A percentile compares a stretch with the other conserved stretches of the same genome.
phyloP scores from a whole-genome alignment of 177 flowering plant genomes.

The Vitis hybrid region DNA sequence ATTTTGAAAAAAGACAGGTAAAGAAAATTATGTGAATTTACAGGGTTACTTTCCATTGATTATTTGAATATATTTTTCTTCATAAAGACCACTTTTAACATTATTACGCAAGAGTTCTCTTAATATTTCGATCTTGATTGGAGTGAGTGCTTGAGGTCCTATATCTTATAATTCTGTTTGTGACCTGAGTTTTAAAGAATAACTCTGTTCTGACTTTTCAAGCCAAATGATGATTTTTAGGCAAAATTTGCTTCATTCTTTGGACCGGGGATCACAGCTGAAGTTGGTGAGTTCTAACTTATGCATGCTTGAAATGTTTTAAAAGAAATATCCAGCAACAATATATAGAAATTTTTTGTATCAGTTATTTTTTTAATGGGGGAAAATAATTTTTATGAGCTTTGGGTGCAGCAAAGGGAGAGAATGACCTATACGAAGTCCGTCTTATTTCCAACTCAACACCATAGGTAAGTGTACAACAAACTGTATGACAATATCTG shows the following conservation, averaged over 20 bases:
- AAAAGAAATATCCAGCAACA: neutral
- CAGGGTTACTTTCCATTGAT: neutral
- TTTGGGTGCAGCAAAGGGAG: slow-evolving; percentile 65
- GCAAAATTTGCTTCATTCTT: slow-evolving; percentile 94
- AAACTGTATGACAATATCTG: no score
- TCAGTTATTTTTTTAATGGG: no score
- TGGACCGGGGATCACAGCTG: slow-evolving; percentile 90
- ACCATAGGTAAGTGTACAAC: no score
- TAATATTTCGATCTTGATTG: no score
- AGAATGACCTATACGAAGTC: slow-evolving; percentile 64
- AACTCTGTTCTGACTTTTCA: slow-evolving; percentile 11
- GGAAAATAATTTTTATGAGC: neutral
- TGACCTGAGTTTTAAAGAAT: neutral
- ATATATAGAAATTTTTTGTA: neutral
- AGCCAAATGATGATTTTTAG: slow-evolving; percentile 28
- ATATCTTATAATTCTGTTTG: neutral
- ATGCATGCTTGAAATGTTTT: no score
- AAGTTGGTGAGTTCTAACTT: slow-evolving; percentile 62
- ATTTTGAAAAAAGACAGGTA: slow-evolving; percentile 95
- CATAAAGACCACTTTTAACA: neutral
- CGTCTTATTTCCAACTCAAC: slow-evolving; percentile 70
- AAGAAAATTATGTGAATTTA: neutral
- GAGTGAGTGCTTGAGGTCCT: neutral
- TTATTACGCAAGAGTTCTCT: neutral
- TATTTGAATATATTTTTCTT: neutral